Percentiles rank a stretch among this genome's conserved stretches.
These are phyloP conservation scores for Pythium periplocum DNA, from an alignment of 352 stramenopile species.

Conservation along the genomic window DNA sequence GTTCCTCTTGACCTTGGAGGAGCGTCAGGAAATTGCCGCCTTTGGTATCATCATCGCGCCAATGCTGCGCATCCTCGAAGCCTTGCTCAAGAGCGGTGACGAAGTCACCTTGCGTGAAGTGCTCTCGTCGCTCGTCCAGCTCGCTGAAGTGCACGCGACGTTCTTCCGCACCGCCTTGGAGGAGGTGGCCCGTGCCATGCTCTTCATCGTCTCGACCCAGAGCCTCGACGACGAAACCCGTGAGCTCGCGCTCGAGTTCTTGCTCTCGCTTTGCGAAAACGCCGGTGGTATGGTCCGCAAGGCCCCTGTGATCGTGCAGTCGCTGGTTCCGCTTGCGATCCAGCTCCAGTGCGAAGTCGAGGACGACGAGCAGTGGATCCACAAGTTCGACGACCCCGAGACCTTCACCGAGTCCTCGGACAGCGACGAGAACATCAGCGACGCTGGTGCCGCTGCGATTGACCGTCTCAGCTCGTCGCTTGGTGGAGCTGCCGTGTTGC, in stretches of 20 bases:
- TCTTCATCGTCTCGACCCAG: constrained; percentile 67
- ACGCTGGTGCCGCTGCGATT: constrained; percentile 69
- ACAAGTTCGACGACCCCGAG: constrained; percentile 79
- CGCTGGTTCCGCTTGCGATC: constrained; percentile 66
- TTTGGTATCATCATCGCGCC: constrained; percentile 66
- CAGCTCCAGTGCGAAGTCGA: constrained; percentile 79
- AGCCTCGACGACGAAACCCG: constrained; percentile 66
- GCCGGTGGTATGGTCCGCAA: constrained; percentile 82
- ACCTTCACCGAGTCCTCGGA: constrained; percentile 63
- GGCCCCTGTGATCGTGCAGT: constrained; percentile 51
- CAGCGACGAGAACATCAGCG: constrained; percentile 59
- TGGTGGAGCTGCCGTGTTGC: constrained; percentile 67
- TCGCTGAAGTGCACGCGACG: constrained; percentile 74
- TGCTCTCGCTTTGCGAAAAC: constrained; percentile 77
- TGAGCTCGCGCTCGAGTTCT: constrained; percentile 76
- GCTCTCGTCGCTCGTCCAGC: constrained; percentile 62
- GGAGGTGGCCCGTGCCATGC: constrained; percentile 69
- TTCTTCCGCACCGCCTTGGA: constrained; percentile 76
- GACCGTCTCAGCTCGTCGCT: constrained; percentile 70
- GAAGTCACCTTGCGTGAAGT: constrained; percentile 69
- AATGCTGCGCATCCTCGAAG: constrained; percentile 78
- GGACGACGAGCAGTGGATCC: constrained; percentile 63
- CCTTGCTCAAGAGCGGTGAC: constrained; percentile 48
- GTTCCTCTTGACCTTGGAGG: constrained; percentile 73
- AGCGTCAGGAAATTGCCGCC: constrained; percentile 54